phyloP scores from a whole-genome alignment of 1,284 basidiomycete genomes.

The Sporisorium exsertum region DNA sequence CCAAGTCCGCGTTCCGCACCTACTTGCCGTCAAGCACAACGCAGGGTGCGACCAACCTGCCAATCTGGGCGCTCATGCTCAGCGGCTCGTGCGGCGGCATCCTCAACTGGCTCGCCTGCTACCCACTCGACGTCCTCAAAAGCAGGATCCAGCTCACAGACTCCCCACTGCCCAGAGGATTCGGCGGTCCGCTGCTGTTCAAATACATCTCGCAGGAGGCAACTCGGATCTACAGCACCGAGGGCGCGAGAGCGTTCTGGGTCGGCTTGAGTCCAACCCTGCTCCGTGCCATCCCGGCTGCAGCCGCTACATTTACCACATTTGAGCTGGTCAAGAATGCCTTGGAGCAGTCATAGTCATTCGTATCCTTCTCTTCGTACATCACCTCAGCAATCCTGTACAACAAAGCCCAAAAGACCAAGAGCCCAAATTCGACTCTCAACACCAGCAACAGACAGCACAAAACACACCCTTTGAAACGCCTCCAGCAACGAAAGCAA shows the following conservation, averaged over 20 bases:
- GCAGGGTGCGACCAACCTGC: slow-evolving; percentile 71
- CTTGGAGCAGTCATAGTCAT: slow-evolving; percentile 13
- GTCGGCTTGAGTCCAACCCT: slow-evolving; percentile 56
- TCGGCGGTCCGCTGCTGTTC: slow-evolving; percentile 24
- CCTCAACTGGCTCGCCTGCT: slow-evolving; percentile 92
- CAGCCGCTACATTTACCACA: slow-evolving; percentile 58
- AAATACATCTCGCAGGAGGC: slow-evolving; percentile 47
- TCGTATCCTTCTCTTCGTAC: too few relatives aligned
- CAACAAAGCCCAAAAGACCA: too few relatives aligned
- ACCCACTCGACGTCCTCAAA: slow-evolving; percentile 75
- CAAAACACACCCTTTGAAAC: too few relatives aligned
- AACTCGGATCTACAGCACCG: slow-evolving; percentile 17
- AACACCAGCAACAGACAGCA: too few relatives aligned
- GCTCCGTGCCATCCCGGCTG: slow-evolving; percentile 57
- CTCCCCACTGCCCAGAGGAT: slow-evolving; percentile 24
- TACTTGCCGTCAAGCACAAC: slow-evolving; percentile 60
- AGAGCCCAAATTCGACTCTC: too few relatives aligned
- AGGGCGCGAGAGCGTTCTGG: slow-evolving; percentile 42
- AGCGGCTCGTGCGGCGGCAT: slow-evolving; percentile 90
- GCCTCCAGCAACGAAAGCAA: too few relatives aligned
- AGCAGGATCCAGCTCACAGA: slow-evolving; percentile 45
- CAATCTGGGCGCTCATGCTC: slow-evolving; percentile 87
- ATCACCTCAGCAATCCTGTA: too few relatives aligned
- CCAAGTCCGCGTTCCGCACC: slow-evolving; percentile 80
- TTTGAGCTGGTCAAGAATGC: slow-evolving; percentile 56